These are phyloP conservation scores for Solanum appendiculatum DNA, from an alignment of 257 asterid genomes.

Conservation along the genomic window DNA sequence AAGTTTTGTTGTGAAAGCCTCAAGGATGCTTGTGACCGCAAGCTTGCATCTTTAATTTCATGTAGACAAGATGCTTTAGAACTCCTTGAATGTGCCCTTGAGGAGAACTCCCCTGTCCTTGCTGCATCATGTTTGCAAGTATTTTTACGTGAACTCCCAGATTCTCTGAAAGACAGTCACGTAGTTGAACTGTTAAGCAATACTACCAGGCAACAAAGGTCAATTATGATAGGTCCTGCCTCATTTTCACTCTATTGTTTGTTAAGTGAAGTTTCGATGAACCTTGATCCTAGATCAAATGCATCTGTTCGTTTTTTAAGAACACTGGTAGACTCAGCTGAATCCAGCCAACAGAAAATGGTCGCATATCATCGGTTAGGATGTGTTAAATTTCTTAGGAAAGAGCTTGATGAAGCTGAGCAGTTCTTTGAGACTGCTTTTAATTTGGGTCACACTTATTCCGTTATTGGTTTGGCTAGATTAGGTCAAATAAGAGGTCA, in stretches of 20 bases:
- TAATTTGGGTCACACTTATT: constrained; percentile 69
- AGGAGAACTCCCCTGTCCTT: constrained; percentile 66
- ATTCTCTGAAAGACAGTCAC: constrained; percentile 48
- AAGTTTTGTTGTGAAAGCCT: constrained; percentile 88
- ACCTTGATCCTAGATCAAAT: constrained; percentile 71
- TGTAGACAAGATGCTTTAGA: constrained; percentile 80
- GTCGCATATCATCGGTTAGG: constrained; percentile 79
- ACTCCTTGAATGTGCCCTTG: constrained; percentile 85
- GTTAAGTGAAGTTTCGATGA: constrained; percentile 68
- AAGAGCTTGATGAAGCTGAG: constrained; percentile 74
- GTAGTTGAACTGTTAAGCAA: constrained; percentile 66
- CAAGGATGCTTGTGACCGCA: constrained; percentile 84
- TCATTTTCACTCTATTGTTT: constrained; percentile 79
- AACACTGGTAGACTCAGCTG: constrained; percentile 62
- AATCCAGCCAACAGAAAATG: constrained; percentile 56
- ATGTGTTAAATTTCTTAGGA: constrained; percentile 48
- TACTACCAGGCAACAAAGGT: constrained; percentile 50
- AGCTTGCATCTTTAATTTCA: constrained; percentile 68
- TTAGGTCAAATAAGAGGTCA: constrained; percentile 43
- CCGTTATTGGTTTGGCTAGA: constrained; percentile 73
- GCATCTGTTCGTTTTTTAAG: constrained; percentile 43
- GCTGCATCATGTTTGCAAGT: constrained; percentile 94
- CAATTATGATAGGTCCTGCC: constrained; percentile 65
- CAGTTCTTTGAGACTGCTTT: constrained; percentile 60
- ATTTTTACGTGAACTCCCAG: constrained; percentile 68